Conservation (phyloP, 1,139 yeast genomes). For the Debaryomyces subglobosus region DNA sequence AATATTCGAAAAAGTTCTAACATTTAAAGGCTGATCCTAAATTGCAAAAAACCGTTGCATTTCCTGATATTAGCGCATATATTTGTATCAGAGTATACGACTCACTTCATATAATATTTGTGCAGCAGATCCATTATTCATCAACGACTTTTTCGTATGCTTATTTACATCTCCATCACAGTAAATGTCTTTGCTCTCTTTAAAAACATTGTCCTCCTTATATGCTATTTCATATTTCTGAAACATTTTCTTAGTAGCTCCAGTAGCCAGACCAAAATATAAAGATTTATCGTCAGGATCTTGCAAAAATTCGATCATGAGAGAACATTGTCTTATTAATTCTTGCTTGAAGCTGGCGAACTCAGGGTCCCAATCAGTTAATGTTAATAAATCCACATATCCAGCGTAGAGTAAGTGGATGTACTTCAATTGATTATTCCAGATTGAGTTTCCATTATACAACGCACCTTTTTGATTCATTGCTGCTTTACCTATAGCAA, state of each 20-base stretch:
- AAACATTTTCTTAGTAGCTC: conserved; percentile 15
- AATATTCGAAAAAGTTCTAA: too few relatives aligned
- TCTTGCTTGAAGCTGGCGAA: conserved; percentile 19
- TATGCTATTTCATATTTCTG: conserved; percentile 15
- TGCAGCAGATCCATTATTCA: conserved; percentile 30
- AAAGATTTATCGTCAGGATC: conserved; percentile 22
- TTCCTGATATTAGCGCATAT: neutral
- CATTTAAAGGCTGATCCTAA: too few relatives aligned
- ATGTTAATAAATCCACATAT: conserved; percentile 23
- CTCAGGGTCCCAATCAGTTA: conserved; percentile 13
- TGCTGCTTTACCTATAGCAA: conserved; percentile 20
- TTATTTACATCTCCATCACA: conserved; percentile 18
- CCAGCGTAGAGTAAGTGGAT: conserved; percentile 30
- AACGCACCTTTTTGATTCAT: conserved; percentile 26
- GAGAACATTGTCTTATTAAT: conserved; percentile 25
- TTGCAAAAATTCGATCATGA: conserved; percentile 25
- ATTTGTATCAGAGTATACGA: conserved; percentile 6
- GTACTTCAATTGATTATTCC: conserved; percentile 31
- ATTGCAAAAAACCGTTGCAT: too few relatives aligned
- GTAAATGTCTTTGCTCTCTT: conserved; percentile 10
- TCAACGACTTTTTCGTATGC: conserved; percentile 19
- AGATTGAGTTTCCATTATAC: conserved; percentile 21
- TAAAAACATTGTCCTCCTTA: conserved; percentile 10
- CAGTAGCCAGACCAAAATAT: conserved; percentile 19
- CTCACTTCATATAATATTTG: conserved; percentile 24